Percentiles rank a stretch among this genome's conserved stretches.
Evolutionary conservation across 2,329 filamentous ascomycete species (phyloP).

Genomic region (Paracorniculantispora psalliotae): DNA sequence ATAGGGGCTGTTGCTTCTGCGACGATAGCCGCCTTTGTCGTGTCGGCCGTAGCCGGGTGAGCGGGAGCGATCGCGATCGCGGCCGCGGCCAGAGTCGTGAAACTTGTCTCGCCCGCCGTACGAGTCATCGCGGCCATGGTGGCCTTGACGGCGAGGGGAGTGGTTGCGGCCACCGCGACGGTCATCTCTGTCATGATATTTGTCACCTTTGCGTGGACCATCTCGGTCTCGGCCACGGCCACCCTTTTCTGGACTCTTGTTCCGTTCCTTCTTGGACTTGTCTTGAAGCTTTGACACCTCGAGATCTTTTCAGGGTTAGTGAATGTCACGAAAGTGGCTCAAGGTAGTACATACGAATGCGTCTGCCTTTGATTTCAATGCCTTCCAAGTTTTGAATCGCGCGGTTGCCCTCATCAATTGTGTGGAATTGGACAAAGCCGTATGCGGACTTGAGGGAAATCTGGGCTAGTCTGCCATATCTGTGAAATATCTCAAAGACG

Average conservation of each 20-base stretch:
- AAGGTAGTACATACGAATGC: conserved; percentile 70
- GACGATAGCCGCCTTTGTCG: conserved; percentile 52
- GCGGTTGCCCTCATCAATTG: conserved; percentile 64
- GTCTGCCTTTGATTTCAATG: conserved; percentile 76
- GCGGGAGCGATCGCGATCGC: conserved; percentile 59
- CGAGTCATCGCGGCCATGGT: conserved; percentile 56
- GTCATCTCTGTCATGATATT: conserved; percentile 54
- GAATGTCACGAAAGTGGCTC: not conserved
- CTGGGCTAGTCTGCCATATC: conserved; percentile 81
- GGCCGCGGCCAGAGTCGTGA: conserved; percentile 34
- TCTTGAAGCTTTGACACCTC: conserved; percentile 88
- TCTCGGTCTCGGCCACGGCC: conserved; percentile 39
- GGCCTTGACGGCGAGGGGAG: conserved; percentile 52
- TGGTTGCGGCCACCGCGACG: conserved; percentile 58
- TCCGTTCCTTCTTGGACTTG: conserved; percentile 59
- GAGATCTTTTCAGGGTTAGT: conserved; percentile 57
- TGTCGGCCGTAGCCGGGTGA: conserved; percentile 51
- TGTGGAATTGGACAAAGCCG: conserved; percentile 92
- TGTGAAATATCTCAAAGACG: conserved; percentile 85
- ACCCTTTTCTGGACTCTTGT: conserved; percentile 55
- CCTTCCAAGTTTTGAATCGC: conserved; percentile 79
- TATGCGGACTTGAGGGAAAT: conserved; percentile 96
- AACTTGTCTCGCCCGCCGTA: conserved; percentile 50
- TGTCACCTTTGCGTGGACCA: conserved; percentile 22
- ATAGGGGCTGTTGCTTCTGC: conserved; percentile 66